Base-by-base conservation (phyloP, 768 basidiomycete species). In the Tulasnella calospora region DNA sequence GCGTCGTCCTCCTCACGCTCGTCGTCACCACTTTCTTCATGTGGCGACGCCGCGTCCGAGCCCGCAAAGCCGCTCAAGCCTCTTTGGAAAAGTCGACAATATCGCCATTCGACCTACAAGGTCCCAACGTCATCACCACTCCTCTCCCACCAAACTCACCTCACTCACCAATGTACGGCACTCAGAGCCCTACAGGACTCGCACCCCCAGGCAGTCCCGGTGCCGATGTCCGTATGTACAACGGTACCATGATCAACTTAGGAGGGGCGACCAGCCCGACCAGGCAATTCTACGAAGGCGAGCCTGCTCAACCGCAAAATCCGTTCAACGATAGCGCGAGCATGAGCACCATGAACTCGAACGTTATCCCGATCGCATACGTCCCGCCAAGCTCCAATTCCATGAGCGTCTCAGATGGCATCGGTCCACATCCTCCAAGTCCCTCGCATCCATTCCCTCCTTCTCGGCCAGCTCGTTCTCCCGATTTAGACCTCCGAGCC, bases 351-450 rank as follows among this genome's bases (percentile, higher is more conserved):
- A n/a, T 75, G 57, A 61, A 40, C 69, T 71, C 78, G 6, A 78
- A 79, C 74, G 76, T 73, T 35, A 72, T 78, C 46, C 79, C 79
- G 21, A 79, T 73, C 78, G 78, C 77, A 8, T 75, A 78, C 46
- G 78, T 71, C 51, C 70, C 79, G 15, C 79, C 79, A 30, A 71
- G 44, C 36, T 74, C 79, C 57, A 73, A 30, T 13, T 47, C 44
- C 30, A 78, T 78, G 77, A 71, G 27, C 40, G 41, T 78, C 77
- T 21, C 67, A 27, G 77, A 78, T 70, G 77, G 77, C 17, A 40
- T 71, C 70, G 74, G 44, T 10, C 71, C 71, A 9, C 61, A 67
- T 17, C 61, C 61, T 3, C 61, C 61, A 27, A 74, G 44, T 12
- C 57, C 75, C n/a, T 76, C 61, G 57, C 55, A 57, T 41, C 74